Percentiles rank a stretch among this genome's conserved stretches.
Conservation (phyloP, 2,329 filamentous ascomycete species). For the Aureobasidium sp. region DNA sequence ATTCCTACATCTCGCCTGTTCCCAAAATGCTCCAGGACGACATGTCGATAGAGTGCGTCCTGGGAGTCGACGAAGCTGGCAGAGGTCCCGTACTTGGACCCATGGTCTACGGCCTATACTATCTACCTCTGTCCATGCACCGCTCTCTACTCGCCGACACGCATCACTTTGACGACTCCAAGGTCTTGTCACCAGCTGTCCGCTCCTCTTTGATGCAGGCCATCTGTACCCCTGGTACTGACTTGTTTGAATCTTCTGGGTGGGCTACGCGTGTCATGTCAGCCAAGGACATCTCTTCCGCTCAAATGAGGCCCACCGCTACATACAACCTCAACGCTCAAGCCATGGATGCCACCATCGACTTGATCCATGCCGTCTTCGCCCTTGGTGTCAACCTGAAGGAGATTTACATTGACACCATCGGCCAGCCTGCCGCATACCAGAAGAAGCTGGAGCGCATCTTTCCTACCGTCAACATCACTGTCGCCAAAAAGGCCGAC, state of each 20-base stretch:
- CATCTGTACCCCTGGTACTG: conserved; percentile 58
- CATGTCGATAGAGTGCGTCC: conserved; percentile 55
- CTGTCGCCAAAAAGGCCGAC: conserved; percentile 67
- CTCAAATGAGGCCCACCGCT: conserved; percentile 59
- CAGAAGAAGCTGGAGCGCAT: conserved; percentile 75
- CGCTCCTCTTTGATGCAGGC: conserved; percentile 63
- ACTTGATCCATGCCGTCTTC: conserved; percentile 69
- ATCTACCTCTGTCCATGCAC: conserved; percentile 55
- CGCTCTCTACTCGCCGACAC: conserved; percentile 66
- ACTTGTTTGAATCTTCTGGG: conserved; percentile 59
- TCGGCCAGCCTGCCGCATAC: conserved; percentile 74
- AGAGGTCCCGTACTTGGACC: conserved; percentile 85
- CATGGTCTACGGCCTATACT: conserved; percentile 64
- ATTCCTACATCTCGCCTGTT: conserved; percentile 40
- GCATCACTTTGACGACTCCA: conserved; percentile 91
- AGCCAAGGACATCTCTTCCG: conserved; percentile 70
- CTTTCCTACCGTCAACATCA: conserved; percentile 59
- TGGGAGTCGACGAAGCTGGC: conserved; percentile 91
- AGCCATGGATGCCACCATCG: conserved; percentile 84
- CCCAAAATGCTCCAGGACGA: conserved; percentile 33
- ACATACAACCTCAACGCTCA: conserved; percentile 92
- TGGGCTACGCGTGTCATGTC: conserved; percentile 79
- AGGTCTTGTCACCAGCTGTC: conserved; percentile 74
- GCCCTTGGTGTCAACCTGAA: conserved; percentile 70
- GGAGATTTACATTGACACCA: conserved; percentile 92